A percentile compares a stretch with the other conserved stretches of the same genome.
These are phyloP conservation scores for Pisolithus thermaeus DNA, from an alignment of 1,284 basidiomycete species.

Conservation along the genomic window DNA sequence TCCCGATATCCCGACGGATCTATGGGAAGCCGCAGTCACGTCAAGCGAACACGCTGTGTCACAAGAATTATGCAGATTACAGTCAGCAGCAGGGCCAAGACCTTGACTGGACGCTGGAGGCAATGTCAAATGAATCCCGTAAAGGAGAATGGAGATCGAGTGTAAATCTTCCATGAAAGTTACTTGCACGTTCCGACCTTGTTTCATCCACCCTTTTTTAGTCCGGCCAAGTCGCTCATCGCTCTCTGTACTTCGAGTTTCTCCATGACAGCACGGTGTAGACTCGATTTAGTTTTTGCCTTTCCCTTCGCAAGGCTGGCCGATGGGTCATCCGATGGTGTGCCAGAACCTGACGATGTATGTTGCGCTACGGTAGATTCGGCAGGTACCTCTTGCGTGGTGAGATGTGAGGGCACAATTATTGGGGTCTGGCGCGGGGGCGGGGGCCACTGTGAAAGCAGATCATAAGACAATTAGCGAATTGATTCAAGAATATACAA, in stretches of 20 bases:
- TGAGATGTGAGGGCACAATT: slow-evolving; percentile 61
- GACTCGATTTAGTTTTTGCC: slow-evolving; percentile 49
- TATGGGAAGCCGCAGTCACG: too few species aligned
- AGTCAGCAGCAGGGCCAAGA: too few species aligned
- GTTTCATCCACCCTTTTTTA: slow-evolving; percentile 12
- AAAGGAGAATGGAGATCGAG: too few species aligned
- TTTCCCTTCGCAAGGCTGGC: slow-evolving; percentile 21
- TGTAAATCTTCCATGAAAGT: too few species aligned
- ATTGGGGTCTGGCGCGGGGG: slow-evolving; percentile 66
- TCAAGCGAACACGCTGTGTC: too few species aligned
- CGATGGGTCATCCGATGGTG: slow-evolving; percentile 8
- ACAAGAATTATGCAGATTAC: too few species aligned
- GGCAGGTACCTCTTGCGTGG: slow-evolving; percentile 18
- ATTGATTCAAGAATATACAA: neutral
- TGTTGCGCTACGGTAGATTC: slow-evolving; percentile 9
- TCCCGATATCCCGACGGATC: too few species aligned
- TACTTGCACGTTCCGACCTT: too few species aligned
- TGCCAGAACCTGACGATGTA: slow-evolving; percentile 5
- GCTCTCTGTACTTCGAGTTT: slow-evolving; percentile 68
- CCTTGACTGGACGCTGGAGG: too few species aligned
- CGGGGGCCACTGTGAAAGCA: slow-evolving; percentile 61
- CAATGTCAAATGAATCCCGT: too few species aligned
- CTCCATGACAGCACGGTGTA: slow-evolving; percentile 71
- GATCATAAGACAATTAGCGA: slow-evolving; percentile 3
- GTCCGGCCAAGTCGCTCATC: slow-evolving; percentile 49